Percentiles rank a stretch among this genome's conserved stretches.
Conservation (phyloP, 345 rosid genomes). For the Syzygium oleosum region DNA sequence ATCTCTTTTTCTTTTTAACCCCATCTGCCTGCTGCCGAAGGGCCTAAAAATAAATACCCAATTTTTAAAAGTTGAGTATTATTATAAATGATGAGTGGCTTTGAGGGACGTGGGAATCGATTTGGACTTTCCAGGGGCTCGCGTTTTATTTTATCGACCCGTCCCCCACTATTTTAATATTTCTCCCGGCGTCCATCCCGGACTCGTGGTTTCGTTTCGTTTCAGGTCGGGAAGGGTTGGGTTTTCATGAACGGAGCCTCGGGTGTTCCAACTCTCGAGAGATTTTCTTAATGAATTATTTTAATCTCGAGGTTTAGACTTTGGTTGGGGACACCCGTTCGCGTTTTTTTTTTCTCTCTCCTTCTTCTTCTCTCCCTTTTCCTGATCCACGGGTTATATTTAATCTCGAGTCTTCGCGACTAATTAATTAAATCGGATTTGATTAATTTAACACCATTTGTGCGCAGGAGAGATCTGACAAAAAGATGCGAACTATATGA, state of each 20-base stretch:
- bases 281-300: not conserved
- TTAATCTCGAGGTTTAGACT: conserved; percentile 12
- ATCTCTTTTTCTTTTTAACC: not conserved
- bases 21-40: not conserved
- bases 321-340: conserved; percentile 18
- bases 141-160: not conserved
- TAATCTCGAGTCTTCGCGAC: not conserved
- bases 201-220: conserved; percentile 5
- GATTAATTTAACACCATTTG: not conserved
- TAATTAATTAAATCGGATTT: not conserved
- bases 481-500: not conserved
- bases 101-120: conserved; percentile 27
- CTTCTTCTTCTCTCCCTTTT: not conserved
- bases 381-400: not conserved
- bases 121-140: conserved; percentile 13
- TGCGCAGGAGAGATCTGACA: conserved; percentile 6
- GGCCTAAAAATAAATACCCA: not conserved
- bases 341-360: not conserved
- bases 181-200: not conserved
- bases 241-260: not conserved
- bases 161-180: not conserved
- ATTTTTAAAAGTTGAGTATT: not conserved
- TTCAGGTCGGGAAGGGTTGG: not conserved
- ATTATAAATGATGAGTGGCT: conserved; percentile 3
- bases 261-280: not conserved